Percentiles rank a stretch among this genome's conserved stretches.
These are phyloP conservation scores for Lithospermum erythrorhizon DNA, from an alignment of 257 asterid species.

Conservation along the genomic window DNA sequence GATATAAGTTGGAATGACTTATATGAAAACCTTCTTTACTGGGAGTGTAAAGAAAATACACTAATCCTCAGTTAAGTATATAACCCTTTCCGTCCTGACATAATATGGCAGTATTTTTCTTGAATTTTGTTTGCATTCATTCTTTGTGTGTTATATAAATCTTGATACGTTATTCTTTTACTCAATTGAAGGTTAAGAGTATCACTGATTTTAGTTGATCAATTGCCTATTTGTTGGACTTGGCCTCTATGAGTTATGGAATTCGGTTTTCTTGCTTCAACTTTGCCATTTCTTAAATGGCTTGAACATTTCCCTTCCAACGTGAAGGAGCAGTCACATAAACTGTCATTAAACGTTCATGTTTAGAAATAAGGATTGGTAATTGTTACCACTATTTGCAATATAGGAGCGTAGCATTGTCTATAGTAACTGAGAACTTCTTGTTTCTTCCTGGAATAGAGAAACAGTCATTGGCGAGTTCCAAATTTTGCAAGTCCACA, in stretches of 20 bases:
- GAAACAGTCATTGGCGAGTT: constrained; percentile 84
- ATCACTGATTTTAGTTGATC: too few species aligned
- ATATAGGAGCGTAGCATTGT: not conserved
- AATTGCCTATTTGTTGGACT: not conserved
- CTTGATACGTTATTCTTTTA: not conserved
- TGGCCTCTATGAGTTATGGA: not conserved
- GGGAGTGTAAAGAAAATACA: too few species aligned
- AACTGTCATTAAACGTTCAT: too few species aligned
- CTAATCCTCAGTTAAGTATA: too few species aligned
- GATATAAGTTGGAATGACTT: too few species aligned
- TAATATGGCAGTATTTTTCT: too few species aligned
- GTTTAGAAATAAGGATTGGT: too few species aligned
- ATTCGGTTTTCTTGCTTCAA: not conserved
- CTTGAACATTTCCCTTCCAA: not conserved
- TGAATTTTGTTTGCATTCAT: not conserved
- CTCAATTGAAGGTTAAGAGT: not conserved
- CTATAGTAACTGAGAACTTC: constrained; percentile 8
- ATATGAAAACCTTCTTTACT: too few species aligned
- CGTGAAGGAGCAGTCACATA: not conserved
- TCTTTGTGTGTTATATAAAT: too few species aligned
- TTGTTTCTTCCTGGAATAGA: constrained; percentile 28
- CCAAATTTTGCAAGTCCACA: constrained; percentile 50
- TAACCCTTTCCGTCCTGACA: too few species aligned
- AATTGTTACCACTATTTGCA: too few species aligned
- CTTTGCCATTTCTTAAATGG: not conserved